Evolutionary conservation across 2,329 filamentous ascomycete species (phyloP).

Genomic region (Claviceps sp.): DNA sequence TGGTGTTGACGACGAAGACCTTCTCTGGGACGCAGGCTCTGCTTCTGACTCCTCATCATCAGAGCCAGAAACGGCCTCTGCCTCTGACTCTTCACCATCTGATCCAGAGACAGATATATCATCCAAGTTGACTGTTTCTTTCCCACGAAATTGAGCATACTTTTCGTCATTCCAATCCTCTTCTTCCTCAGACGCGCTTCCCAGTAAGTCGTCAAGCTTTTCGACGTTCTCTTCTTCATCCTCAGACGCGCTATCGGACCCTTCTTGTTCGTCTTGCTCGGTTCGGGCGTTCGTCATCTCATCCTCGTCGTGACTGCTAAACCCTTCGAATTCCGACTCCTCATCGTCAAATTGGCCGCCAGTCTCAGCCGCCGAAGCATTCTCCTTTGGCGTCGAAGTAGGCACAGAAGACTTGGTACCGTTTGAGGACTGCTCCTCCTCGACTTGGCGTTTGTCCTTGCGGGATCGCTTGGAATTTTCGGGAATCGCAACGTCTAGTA

Average conservation of each 20-base stretch:
- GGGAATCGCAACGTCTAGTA: slow-evolving; percentile 34
- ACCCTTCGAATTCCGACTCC: slow-evolving; percentile 24
- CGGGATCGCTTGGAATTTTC: slow-evolving; percentile 22
- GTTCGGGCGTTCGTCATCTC: slow-evolving; percentile 8
- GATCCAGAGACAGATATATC: slow-evolving; percentile 26
- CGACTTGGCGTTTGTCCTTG: slow-evolving; percentile 19
- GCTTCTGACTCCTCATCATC: slow-evolving; percentile 15
- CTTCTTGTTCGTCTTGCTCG: background rate
- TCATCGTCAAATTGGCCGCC: slow-evolving; percentile 14
- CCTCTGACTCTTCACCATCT: slow-evolving; percentile 14
- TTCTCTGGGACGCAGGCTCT: slow-evolving; percentile 14
- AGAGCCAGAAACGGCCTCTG: slow-evolving; percentile 13
- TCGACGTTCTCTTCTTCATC: slow-evolving; percentile 22
- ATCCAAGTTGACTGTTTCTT: slow-evolving; percentile 24
- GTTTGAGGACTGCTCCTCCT: slow-evolving; percentile 16
- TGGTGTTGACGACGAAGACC: slow-evolving; percentile 18
- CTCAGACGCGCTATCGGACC: slow-evolving; percentile 11
- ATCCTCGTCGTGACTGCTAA: slow-evolving; percentile 22
- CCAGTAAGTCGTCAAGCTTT: slow-evolving; percentile 33
- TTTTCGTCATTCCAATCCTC: slow-evolving; percentile 23
- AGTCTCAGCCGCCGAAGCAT: slow-evolving; percentile 8
- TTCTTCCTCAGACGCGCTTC: slow-evolving; percentile 30
- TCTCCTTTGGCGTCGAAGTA: slow-evolving; percentile 1
- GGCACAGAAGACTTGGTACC: slow-evolving; percentile 3
- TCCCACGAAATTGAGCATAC: slow-evolving; percentile 18